Evolutionary conservation across 306 rosid species (phyloP).

Genomic region (Potentilla sterilis): DNA sequence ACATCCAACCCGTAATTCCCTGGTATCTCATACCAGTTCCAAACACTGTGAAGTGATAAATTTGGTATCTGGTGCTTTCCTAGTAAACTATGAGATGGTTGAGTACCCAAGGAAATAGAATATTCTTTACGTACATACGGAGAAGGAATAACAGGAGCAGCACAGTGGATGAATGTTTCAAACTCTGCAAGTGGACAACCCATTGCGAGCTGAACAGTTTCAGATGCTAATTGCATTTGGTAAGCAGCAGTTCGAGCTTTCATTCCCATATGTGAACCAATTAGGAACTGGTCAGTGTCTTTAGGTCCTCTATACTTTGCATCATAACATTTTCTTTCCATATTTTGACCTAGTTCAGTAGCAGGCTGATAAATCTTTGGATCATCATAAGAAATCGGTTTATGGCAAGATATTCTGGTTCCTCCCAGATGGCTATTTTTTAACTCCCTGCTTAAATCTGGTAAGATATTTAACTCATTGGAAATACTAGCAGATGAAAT

Average conservation of each 20-base stretch:
- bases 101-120: constrained; percentile 11
- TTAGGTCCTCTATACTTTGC: neutral
- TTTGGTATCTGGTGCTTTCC: constrained; percentile 26
- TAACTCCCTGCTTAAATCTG: neutral
- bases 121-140: constrained; percentile 3
- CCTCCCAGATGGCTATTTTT: neutral
- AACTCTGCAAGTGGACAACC: constrained; percentile 25
- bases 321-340: neutral
- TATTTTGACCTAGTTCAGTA: neutral
- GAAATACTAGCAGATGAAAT: constrained; percentile 9
- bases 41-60: constrained; percentile 17
- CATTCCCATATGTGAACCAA: constrained; percentile 15
- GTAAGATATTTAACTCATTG: neutral
- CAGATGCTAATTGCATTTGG: constrained; percentile 23
- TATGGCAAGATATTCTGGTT: neutral
- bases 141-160: constrained; percentile 23
- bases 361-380: neutral
- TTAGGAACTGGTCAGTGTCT: neutral
- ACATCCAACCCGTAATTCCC: constrained; percentile 26
- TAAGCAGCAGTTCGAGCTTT: constrained; percentile 11
- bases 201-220: constrained; percentile 8
- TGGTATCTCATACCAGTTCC: constrained; percentile 28
- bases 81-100: constrained; percentile 14
- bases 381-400: neutral
- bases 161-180: constrained; percentile 20